Conservation (phyloP, 768 basidiomycete genomes). For the Xerocomellus intermedius region DNA sequence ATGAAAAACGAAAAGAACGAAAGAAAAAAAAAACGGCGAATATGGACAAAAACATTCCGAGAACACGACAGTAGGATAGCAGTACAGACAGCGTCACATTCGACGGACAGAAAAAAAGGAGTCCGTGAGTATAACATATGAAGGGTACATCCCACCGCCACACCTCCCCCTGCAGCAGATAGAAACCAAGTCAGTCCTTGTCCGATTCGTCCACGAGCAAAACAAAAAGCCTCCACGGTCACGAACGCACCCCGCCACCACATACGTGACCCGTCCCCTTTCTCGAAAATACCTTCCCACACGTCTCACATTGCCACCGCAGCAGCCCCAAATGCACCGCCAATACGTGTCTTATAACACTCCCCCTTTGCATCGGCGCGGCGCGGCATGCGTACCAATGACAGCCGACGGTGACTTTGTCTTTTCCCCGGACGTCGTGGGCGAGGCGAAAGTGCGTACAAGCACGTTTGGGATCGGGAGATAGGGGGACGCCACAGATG, state of each 20-base stretch:
- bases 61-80: background rate
- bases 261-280: constrained; percentile 17
- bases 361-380: constrained; percentile 22
- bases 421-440: constrained; percentile 20
- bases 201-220: background rate
- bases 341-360: constrained; percentile 17
- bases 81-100: background rate
- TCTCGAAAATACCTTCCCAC: constrained; percentile 17
- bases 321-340: constrained; percentile 18
- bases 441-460: constrained; percentile 15
- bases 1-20: background rate
- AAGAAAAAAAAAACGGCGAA: background rate
- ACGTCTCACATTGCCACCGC: constrained; percentile 16
- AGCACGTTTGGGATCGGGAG: constrained; percentile 5
- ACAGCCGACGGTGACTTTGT: constrained; percentile 11
- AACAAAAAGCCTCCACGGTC: background rate
- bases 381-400: constrained; percentile 13
- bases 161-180: background rate
- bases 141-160: background rate
- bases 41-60: background rate
- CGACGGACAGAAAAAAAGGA: background rate
- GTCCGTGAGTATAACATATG: background rate
- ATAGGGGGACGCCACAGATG: constrained; percentile 8
- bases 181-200: background rate
- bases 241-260: background rate